phyloP scores from a whole-genome alignment of 2,329 filamentous ascomycete species.

The Atkinsonella hypoxylon region DNA sequence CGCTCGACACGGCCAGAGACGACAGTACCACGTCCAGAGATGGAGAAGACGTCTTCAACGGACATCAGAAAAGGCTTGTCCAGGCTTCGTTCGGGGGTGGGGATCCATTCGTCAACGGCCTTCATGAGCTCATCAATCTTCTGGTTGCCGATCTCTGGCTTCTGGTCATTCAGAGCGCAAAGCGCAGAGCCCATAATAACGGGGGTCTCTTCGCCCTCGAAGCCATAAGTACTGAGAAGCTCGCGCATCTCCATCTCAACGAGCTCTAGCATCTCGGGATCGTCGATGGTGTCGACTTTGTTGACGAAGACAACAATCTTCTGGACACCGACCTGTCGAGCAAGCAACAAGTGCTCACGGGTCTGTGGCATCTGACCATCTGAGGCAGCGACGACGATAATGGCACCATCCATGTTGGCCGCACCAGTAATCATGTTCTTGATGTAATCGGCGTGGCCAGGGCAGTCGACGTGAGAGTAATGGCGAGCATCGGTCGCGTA shows the following conservation, averaged over 20 bases:
- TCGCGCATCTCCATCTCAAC: conserved; percentile 99
- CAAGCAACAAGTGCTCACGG: conserved; percentile 92
- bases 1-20: conserved; percentile 96
- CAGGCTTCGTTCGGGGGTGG: conserved; percentile 82
- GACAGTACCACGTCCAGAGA: conserved; percentile 88
- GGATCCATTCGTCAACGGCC: conserved; percentile 92
- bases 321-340: conserved; percentile 96
- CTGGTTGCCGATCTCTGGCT: conserved; percentile 71
- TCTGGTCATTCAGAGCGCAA: conserved; percentile 78
- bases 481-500: conserved; percentile 89
- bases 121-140: conserved; percentile 88
- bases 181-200: conserved; percentile 96
- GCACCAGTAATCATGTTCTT: conserved; percentile 99
- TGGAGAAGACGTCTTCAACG: conserved; percentile 86
- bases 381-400: conserved; percentile 95
- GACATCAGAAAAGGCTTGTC: conserved; percentile 99
- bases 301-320: conserved; percentile 99
- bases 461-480: conserved; percentile 99
- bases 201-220: conserved; percentile 95
- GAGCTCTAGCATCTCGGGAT: conserved; percentile 98
- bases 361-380: conserved; percentile 99
- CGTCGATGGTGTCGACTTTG: conserved; percentile 95
- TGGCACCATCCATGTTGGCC: conserved; percentile 97
- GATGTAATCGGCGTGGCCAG: conserved; percentile 99
- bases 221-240: conserved; percentile 82